Conservation (phyloP, 345 rosid species). For the Bruguiera sexangula region DNA sequence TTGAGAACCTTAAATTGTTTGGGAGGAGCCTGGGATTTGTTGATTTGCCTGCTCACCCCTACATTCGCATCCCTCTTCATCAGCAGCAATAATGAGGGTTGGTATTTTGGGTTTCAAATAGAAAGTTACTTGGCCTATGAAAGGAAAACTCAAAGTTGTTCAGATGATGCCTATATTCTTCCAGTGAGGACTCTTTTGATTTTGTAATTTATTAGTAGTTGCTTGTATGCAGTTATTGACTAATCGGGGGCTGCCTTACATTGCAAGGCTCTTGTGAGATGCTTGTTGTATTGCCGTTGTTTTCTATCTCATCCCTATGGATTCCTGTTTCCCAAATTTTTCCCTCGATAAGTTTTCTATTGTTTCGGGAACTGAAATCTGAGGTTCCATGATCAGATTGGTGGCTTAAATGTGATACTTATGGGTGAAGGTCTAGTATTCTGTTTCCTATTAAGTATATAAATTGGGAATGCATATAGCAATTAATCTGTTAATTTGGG, state of each 20-base stretch:
- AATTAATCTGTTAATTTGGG: no score
- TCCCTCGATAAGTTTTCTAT: neutral
- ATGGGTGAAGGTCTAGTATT: no score
- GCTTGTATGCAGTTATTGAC: neutral
- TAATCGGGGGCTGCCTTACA: no score
- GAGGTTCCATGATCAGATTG: neutral
- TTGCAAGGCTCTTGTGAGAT: neutral
- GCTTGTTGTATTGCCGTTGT: neutral
- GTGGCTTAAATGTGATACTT: no score
- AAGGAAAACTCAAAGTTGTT: neutral
- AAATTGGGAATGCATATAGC: no score
- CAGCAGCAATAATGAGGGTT: constrained; percentile 20
- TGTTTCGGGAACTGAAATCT: neutral
- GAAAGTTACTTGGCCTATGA: no score
- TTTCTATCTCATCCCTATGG: neutral
- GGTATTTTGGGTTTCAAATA: constrained; percentile 8
- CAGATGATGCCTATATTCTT: neutral
- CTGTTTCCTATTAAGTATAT: no score
- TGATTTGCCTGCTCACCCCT: constrained; percentile 7
- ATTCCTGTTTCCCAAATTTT: neutral
- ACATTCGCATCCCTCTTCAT: constrained; percentile 5
- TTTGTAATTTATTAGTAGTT: constrained; percentile 23
- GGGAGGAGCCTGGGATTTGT: constrained; percentile 11
- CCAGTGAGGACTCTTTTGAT: constrained; percentile 1
- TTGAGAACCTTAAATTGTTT: constrained; percentile 20